These are phyloP conservation scores for Cucumis variabilis DNA, from an alignment of 331 rosid genomes.

Conservation along the genomic window DNA sequence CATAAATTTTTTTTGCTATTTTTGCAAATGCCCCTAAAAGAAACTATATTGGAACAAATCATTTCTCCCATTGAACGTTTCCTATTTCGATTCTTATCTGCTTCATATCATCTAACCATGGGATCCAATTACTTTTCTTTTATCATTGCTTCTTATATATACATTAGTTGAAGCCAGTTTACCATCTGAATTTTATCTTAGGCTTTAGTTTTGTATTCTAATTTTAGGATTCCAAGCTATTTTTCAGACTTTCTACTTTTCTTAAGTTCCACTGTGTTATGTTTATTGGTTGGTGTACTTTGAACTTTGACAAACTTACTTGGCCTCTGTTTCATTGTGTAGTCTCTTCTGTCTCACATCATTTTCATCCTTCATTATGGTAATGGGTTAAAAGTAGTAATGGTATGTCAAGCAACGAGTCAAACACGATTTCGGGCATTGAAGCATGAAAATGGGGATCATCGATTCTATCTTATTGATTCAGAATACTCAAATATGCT, in stretches of 20 bases:
- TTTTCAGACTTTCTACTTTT: neutral
- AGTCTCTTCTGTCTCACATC: conserved; percentile 46
- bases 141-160: conserved; percentile 21
- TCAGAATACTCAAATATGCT: too few relatives aligned
- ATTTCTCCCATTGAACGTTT: conserved; percentile 20
- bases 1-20: too few relatives aligned
- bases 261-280: neutral
- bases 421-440: conserved; percentile 98
- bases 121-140: conserved; percentile 73
- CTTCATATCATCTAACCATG: conserved; percentile 52
- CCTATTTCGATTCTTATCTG: neutral
- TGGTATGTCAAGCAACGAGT: conserved; percentile 99
- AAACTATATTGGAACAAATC: conserved; percentile 46
- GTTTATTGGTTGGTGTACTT: neutral
- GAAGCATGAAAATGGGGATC: conserved; percentile 94
- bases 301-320: conserved; percentile 25
- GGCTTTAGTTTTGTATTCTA: conserved; percentile 16
- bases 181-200: neutral
- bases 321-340: neutral
- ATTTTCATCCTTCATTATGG: conserved; percentile 31
- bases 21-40: too few relatives aligned
- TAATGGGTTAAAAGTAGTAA: conserved; percentile 80
- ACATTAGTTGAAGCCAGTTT: conserved; percentile 21
- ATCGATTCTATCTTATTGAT: too few relatives aligned
- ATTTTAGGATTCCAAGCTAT: neutral